Percentiles rank a stretch among this genome's conserved stretches.
Evolutionary conservation across 345 rosid genomes (phyloP).

Genomic region (Citrus trifoliata): DNA sequence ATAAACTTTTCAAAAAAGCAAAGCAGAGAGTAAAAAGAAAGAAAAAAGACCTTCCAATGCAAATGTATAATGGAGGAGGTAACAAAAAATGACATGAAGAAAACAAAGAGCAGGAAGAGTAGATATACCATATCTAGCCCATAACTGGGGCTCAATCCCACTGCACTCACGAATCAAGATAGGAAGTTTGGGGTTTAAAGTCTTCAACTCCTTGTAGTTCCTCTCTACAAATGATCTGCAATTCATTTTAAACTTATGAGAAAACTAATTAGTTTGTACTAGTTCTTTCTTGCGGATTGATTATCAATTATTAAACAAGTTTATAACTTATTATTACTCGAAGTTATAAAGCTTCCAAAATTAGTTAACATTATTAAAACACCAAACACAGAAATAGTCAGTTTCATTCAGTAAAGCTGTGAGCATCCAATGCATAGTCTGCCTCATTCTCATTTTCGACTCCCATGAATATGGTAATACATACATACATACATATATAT

Average conservation of each 20-base stretch:
- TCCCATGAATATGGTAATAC: no score
- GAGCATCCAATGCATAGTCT: not conserved
- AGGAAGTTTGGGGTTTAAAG: conserved; percentile 86
- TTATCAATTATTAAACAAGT: not conserved
- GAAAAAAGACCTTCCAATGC: not conserved
- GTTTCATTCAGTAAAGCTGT: not conserved
- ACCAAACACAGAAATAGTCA: not conserved
- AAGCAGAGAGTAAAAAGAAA: no score
- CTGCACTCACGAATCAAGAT: conserved; percentile 86
- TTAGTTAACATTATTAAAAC: not conserved
- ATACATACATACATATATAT: no score
- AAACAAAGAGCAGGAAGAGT: not conserved
- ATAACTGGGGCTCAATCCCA: conserved; percentile 81
- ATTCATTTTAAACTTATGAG: not conserved
- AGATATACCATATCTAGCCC: conserved; percentile 92
- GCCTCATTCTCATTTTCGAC: no score
- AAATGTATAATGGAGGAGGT: no score
- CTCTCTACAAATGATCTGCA: conserved; percentile 76
- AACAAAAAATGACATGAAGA: no score
- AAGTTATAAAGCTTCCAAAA: not conserved
- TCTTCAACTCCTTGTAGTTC: conserved; percentile 80
- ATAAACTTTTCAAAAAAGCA: no score
- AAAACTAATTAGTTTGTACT: not conserved
- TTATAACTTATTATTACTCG: no score
- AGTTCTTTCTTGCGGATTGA: not conserved